Evolutionary conservation across 106 monocot genomes (phyloP).

Genomic region (Posidonia australis): DNA sequence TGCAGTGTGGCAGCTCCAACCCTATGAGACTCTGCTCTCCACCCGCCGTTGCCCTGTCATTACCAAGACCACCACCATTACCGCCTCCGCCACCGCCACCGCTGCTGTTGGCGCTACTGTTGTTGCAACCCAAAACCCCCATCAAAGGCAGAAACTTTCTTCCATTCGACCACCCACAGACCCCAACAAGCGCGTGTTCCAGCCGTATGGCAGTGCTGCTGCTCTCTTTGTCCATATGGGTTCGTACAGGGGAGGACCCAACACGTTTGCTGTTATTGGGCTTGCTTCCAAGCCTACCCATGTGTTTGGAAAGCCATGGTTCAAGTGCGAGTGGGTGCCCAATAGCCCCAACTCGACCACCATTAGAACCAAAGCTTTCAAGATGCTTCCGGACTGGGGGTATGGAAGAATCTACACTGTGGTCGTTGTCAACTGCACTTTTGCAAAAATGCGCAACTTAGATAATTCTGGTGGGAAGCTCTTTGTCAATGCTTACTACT

Average conservation of each 20-base stretch:
- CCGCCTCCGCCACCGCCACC: background rate
- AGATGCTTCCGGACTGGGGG: conserved; percentile 91
- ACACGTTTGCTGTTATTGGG: conserved; percentile 65
- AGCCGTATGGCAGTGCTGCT: conserved; percentile 72
- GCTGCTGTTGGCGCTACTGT: background rate
- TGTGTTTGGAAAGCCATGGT: conserved; percentile 83
- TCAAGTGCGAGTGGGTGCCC: conserved; percentile 82
- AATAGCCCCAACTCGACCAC: conserved; percentile 20
- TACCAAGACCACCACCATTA: background rate
- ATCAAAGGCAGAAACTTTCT: conserved; percentile 13
- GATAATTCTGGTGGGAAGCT: conserved; percentile 78
- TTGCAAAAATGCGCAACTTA: conserved; percentile 46
- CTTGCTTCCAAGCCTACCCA: conserved; percentile 92
- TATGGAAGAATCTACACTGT: conserved; percentile 91
- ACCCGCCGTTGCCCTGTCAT: conserved; percentile 14
- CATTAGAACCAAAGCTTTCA: conserved; percentile 47
- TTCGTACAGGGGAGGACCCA: conserved; percentile 73
- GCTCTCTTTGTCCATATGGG: conserved; percentile 90
- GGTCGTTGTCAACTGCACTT: conserved; percentile 95
- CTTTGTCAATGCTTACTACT: conserved; percentile 70
- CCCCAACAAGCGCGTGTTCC: conserved; percentile 62
- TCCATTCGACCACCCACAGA: conserved; percentile 5
- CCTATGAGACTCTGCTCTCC: conserved; percentile 40
- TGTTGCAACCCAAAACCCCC: background rate
- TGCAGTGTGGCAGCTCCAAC: conserved; percentile 68